These are phyloP conservation scores for Stagonosporopsis tanaceti DNA, from an alignment of 2,329 filamentous ascomycete species.

Conservation along the genomic window DNA sequence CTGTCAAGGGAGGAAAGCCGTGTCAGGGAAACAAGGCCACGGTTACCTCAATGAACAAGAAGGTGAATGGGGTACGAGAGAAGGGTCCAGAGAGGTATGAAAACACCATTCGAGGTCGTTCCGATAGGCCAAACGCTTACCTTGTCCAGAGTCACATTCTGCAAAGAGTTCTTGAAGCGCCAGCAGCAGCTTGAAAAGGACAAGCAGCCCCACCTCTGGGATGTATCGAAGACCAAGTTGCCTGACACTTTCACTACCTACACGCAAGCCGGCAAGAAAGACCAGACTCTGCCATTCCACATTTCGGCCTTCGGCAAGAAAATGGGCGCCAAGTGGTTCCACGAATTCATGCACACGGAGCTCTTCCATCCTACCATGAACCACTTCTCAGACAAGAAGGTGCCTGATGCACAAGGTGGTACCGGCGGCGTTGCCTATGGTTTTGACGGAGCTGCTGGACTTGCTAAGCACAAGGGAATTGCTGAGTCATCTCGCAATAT, in stretches of 20 bases:
- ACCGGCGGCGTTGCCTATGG: conserved; percentile 7
- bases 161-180: conserved; percentile 6
- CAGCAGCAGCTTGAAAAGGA: conserved; percentile 20
- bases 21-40: conserved; percentile 17
- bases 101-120: accelerated
- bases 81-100: conserved; percentile 8
- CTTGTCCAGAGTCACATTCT: conserved; percentile 14
- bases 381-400: conserved; percentile 14
- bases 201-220: conserved; percentile 19
- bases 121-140: not conserved
- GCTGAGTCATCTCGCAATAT: conserved; percentile 15
- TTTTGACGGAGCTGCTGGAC: conserved; percentile 10
- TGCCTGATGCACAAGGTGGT: conserved; percentile 6
- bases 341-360: conserved; percentile 20
- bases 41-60: conserved; percentile 15
- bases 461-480: conserved; percentile 18
- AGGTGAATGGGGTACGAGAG: not conserved
- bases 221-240: conserved; percentile 15
- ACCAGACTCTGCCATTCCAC: conserved; percentile 16
- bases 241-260: conserved; percentile 19
- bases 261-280: conserved; percentile 9
- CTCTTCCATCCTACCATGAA: conserved; percentile 14
- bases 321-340: conserved; percentile 22
- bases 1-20: conserved; percentile 18
- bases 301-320: conserved; percentile 19